Conservation (phyloP, 768 basidiomycete species). For the Porpolomopsis calyptriformis region DNA sequence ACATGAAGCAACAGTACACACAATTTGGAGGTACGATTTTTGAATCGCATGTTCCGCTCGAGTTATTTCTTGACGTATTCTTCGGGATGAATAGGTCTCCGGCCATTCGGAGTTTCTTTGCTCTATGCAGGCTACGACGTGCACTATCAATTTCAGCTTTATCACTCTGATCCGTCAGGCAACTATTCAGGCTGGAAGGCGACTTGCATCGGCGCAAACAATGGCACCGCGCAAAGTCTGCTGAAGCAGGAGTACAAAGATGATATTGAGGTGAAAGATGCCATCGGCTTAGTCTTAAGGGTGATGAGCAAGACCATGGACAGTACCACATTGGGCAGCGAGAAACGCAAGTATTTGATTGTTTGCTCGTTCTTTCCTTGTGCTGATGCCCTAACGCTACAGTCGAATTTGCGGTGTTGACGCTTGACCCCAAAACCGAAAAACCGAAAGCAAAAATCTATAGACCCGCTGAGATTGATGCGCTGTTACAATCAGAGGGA, state of each 20-base stretch:
- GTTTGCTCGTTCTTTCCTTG: conserved; percentile 3
- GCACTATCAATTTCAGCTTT: conserved; percentile 92
- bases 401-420: conserved; percentile 97
- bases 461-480: conserved; percentile 80
- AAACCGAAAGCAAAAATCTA: conserved; percentile 87
- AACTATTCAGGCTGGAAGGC: conserved; percentile 99
- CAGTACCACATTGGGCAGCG: conserved; percentile 89
- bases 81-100: conserved; percentile 56
- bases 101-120: conserved; percentile 95
- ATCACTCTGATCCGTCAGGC: conserved; percentile 96
- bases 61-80: not conserved
- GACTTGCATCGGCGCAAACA: conserved; percentile 97
- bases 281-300: conserved; percentile 81
- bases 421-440: conserved; percentile 66
- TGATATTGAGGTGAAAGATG: conserved; percentile 82
- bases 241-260: conserved; percentile 99
- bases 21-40: conserved; percentile 74
- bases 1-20: conserved; percentile 98
- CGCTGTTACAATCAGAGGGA: conserved; percentile 64
- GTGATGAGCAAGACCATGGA: conserved; percentile 99
- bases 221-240: conserved; percentile 87
- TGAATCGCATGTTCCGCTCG: conserved; percentile 1
- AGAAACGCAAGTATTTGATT: conserved; percentile 63
- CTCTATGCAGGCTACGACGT: conserved; percentile 96
- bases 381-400: conserved; percentile 1